Conservation (phyloP, 1,284 basidiomycete genomes). For the Leccinum insolens region DNA sequence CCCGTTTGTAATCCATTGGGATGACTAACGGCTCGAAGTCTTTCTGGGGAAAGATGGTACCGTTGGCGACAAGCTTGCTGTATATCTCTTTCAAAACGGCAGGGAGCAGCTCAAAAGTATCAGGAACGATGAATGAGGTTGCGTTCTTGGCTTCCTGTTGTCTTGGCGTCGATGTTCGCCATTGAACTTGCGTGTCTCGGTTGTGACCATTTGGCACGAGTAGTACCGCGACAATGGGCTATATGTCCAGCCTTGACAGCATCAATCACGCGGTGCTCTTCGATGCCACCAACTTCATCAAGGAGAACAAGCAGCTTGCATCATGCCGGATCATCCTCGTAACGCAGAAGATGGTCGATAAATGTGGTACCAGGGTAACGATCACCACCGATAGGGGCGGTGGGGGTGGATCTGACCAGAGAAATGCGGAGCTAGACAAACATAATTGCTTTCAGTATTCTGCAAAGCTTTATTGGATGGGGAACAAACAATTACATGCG, state of each 20-base stretch:
- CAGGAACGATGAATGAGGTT: constrained; percentile 96
- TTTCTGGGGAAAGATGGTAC: constrained; percentile 70
- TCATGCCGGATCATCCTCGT: constrained; percentile 95
- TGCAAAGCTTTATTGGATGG: too few relatives aligned
- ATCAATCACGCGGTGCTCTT: constrained; percentile 99
- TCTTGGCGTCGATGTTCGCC: constrained; percentile 98
- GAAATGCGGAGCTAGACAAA: too few relatives aligned
- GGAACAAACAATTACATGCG: too few relatives aligned
- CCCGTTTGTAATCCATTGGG: constrained; percentile 99
- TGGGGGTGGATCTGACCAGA: too few relatives aligned
- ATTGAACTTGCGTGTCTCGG: constrained; percentile 98
- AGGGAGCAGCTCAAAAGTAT: constrained; percentile 97
- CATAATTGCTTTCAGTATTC: too few relatives aligned
- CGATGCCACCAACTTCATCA: constrained; percentile 98
- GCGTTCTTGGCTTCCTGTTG: constrained; percentile 97
- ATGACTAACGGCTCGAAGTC: constrained; percentile 95
- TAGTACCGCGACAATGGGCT: constrained; percentile 99
- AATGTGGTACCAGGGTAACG: constrained; percentile 98
- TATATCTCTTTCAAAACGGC: constrained; percentile 84
- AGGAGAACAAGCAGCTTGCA: constrained; percentile 96
- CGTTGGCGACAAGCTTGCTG: constrained; percentile 76
- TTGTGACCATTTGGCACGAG: constrained; percentile 99
- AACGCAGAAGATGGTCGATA: constrained; percentile 98
- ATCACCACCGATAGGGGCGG: constrained; percentile 67
- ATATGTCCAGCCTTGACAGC: constrained; percentile 94